A percentile compares a stretch with the other conserved stretches of the same genome.
phyloP scores from a whole-genome alignment of 495 filamentous ascomycete genomes.

The Trichocladium uniseriatum region DNA sequence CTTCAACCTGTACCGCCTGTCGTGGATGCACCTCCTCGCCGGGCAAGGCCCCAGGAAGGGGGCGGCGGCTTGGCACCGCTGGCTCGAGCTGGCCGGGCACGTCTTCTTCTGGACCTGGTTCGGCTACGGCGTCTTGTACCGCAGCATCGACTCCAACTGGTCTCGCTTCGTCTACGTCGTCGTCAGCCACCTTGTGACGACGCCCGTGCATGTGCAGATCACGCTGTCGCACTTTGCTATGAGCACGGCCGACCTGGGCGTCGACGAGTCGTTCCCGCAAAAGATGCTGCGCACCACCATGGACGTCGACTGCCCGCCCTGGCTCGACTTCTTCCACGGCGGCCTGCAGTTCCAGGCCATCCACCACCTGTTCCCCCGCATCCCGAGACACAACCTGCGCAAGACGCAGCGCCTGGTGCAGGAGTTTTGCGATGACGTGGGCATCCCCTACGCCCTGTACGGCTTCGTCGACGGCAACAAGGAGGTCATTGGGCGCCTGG shows the following conservation, averaged over 20 bases:
- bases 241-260: slow-evolving; percentile 84
- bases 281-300: slow-evolving; percentile 96
- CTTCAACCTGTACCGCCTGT: slow-evolving; percentile 85
- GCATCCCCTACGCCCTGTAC: slow-evolving; percentile 87
- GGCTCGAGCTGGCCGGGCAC: slow-evolving; percentile 73
- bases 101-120: slow-evolving; percentile 94
- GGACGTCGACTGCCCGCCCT: slow-evolving; percentile 92
- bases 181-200: slow-evolving; percentile 79
- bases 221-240: slow-evolving; percentile 96
- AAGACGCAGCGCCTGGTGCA: slow-evolving; percentile 71
- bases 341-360: slow-evolving; percentile 95
- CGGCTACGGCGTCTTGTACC: slow-evolving; percentile 76
- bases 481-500: slow-evolving; percentile 73
- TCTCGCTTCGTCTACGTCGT: slow-evolving; percentile 67
- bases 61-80: slow-evolving; percentile 80
- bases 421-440: slow-evolving; percentile 84
- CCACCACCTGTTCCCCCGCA: slow-evolving; percentile 89
- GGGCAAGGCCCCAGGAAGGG: slow-evolving; percentile 75
- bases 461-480: slow-evolving; percentile 91
- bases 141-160: slow-evolving; percentile 58
- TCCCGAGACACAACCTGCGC: slow-evolving; percentile 88
- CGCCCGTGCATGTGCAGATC: slow-evolving; percentile 88
- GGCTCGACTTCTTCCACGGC: slow-evolving; percentile 95
- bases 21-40: slow-evolving; percentile 69
- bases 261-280: slow-evolving; percentile 85